These are phyloP conservation scores for Meira miltonrushii DNA, from an alignment of 1,284 basidiomycete genomes.

Conservation along the genomic window DNA sequence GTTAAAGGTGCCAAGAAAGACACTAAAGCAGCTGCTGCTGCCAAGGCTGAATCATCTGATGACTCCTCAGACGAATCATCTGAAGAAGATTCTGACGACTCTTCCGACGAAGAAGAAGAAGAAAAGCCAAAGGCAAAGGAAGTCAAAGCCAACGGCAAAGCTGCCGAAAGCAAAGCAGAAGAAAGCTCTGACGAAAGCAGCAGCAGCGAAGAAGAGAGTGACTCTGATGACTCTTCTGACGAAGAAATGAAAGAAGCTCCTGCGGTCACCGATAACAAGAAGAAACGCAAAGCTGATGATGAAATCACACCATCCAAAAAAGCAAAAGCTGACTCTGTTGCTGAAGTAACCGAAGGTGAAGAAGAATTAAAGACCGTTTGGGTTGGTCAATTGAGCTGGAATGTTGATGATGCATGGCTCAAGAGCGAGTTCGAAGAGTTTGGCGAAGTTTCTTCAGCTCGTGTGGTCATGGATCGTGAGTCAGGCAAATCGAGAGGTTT, in stretches of 20 bases:
- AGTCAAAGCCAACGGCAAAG: slow-evolving; percentile 12
- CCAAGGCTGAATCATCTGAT: too few relatives aligned
- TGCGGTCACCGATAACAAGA: slow-evolving; percentile 34
- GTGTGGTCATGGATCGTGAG: slow-evolving; percentile 85
- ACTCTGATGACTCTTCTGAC: slow-evolving; percentile 39
- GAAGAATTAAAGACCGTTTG: slow-evolving; percentile 73
- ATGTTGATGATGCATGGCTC: slow-evolving; percentile 94
- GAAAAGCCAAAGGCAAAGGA: background rate
- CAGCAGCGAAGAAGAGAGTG: slow-evolving; percentile 13
- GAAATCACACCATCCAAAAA: slow-evolving; percentile 59
- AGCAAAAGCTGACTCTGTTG: slow-evolving; percentile 61
- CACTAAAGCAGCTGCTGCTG: too few relatives aligned
- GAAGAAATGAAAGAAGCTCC: slow-evolving; percentile 46
- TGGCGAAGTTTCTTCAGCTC: slow-evolving; percentile 79
- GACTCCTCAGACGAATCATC: too few relatives aligned
- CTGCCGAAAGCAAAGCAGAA: slow-evolving; percentile 24
- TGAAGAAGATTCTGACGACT: too few relatives aligned
- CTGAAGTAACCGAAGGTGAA: slow-evolving; percentile 54
- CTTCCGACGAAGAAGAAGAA: background rate
- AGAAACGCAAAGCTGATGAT: slow-evolving; percentile 76
- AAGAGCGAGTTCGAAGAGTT: slow-evolving; percentile 81
- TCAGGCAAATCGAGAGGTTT: slow-evolving; percentile 60
- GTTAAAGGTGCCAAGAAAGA: too few relatives aligned
- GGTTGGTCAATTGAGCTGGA: slow-evolving; percentile 92
- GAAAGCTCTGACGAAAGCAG: slow-evolving; percentile 13